phyloP scores from a whole-genome alignment of 2,329 filamentous ascomycete species.

The Plenodomus lindquistii region DNA sequence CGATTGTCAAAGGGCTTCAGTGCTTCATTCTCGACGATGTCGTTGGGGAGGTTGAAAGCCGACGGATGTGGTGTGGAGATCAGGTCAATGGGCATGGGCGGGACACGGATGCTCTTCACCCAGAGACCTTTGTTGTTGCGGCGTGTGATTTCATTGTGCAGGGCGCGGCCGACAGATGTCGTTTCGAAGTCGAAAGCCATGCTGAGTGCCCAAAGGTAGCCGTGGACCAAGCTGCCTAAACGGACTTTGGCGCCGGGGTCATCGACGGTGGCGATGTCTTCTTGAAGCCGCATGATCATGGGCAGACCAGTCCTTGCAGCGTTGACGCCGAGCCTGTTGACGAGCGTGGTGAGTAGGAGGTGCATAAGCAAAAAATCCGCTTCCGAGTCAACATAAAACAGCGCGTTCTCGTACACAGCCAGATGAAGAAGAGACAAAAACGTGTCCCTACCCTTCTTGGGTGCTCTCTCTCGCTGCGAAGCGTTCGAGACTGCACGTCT shows the following conservation, averaged over 20 bases:
- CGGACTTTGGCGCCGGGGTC: conserved; percentile 73
- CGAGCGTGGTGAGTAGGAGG: conserved; percentile 73
- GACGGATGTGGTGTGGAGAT: conserved; percentile 50
- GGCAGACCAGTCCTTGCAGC: conserved; percentile 76
- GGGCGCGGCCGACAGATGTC: conserved; percentile 68
- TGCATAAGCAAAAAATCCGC: conserved; percentile 78
- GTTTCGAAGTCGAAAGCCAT: conserved; percentile 78
- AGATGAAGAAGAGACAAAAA: conserved; percentile 85
- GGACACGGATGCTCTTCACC: conserved; percentile 74
- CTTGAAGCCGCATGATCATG: conserved; percentile 87
- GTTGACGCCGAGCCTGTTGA: conserved; percentile 79
- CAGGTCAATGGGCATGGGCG: conserved; percentile 65
- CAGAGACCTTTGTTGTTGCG: conserved; percentile 76
- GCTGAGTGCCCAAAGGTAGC: conserved; percentile 81
- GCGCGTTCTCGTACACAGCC: conserved; percentile 83
- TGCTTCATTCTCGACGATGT: conserved; percentile 36
- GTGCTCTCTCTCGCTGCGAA: conserved; percentile 62
- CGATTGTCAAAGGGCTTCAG: conserved; percentile 77
- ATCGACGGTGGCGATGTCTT: conserved; percentile 72
- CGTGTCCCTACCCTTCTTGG: conserved; percentile 61
- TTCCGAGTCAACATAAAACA: conserved; percentile 66
- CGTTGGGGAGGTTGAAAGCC: conserved; percentile 24
- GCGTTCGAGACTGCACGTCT: conserved; percentile 71
- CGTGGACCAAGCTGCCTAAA: conserved; percentile 81
- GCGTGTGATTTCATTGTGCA: conserved; percentile 75